Evolutionary conservation across 306 rosid species (phyloP), one percentile per base, ranked within the genome.

Genomic region (Aeschynomene evenia): DNA sequence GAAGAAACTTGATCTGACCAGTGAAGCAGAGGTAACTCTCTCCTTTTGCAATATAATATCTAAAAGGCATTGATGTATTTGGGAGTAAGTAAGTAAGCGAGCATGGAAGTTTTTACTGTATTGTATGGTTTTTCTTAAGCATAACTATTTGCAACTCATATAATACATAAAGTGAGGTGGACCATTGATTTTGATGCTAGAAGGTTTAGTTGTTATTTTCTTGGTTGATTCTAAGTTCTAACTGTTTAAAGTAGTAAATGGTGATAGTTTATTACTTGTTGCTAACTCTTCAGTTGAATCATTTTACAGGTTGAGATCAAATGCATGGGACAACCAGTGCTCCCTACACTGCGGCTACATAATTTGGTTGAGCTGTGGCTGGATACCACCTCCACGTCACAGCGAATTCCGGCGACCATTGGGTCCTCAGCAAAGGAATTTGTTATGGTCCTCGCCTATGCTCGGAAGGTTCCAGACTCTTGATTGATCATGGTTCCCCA

Each of bases 391-490:
- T 74, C 95, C 9, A 56, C 89, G 7, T 70, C 89, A 2, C 83
- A 84, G 49, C 73, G 89, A 74, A 74, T 85, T 60, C 82, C 91
- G 1, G 91, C 88, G 12, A 51, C 89, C 16, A 75, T 91, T 8
- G 99, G 99, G 2, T 89, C 99, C 24, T 87, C 97, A 1, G 99
- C 96, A 0, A 89, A 95, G 81, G 97, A 95, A 66, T 95, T 87
- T 60, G 83, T 95, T 3, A 89, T 95, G 97, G 95, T 91, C 58
- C 83, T 95, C 1, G 81, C 83, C 23, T 95, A 95, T 81, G 83
- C 86, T 75, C 90, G 88, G 54, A 95, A 85, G 83, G 63, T 68
- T 66, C 58, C 81, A 24, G 68, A 72, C 63, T 72, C 87, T 78
- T 89, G 83, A 87, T 28, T 28, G 31, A 28, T 26, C 62, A 15